These are phyloP conservation scores for Nidularia sp. DNA, from an alignment of 768 basidiomycete species.

Conservation along the genomic window DNA sequence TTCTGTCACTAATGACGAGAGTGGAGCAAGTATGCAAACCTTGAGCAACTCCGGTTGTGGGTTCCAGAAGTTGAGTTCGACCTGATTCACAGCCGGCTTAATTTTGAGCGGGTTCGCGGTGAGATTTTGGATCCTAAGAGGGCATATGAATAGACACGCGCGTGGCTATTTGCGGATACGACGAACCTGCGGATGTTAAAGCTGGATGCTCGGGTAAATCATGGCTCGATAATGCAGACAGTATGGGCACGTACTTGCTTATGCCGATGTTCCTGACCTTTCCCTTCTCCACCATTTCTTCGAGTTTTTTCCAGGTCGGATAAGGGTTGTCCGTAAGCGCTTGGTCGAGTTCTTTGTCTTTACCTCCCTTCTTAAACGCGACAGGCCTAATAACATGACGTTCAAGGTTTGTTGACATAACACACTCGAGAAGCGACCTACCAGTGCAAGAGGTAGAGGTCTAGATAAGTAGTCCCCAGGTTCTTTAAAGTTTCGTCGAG, in stretches of 20 bases:
- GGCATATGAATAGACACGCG: no score
- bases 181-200: slow-evolving; percentile 7
- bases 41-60: slow-evolving; percentile 75
- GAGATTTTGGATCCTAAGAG: slow-evolving; percentile 50
- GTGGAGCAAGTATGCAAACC: slow-evolving; percentile 22
- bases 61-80: slow-evolving; percentile 75
- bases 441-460: slow-evolving; percentile 83
- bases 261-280: slow-evolving; percentile 78
- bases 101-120: slow-evolving; percentile 58
- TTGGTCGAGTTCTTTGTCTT: slow-evolving; percentile 37
- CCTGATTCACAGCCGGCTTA: slow-evolving; percentile 69
- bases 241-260: slow-evolving; percentile 58
- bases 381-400: slow-evolving; percentile 43
- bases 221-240: background rate
- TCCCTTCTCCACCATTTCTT: slow-evolving; percentile 73
- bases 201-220: slow-evolving; percentile 5
- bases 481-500: slow-evolving; percentile 62
- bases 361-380: slow-evolving; percentile 55
- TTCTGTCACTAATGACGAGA: background rate
- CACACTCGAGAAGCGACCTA: slow-evolving; percentile 17
- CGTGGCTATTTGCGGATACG: no score
- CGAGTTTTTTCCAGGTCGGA: slow-evolving; percentile 78
- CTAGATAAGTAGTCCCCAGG: slow-evolving; percentile 68
- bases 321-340: slow-evolving; percentile 67
- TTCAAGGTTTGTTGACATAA: no score